Base-by-base conservation (phyloP, 345 rosid genomes). In the Linum usitatissimum region DNA sequence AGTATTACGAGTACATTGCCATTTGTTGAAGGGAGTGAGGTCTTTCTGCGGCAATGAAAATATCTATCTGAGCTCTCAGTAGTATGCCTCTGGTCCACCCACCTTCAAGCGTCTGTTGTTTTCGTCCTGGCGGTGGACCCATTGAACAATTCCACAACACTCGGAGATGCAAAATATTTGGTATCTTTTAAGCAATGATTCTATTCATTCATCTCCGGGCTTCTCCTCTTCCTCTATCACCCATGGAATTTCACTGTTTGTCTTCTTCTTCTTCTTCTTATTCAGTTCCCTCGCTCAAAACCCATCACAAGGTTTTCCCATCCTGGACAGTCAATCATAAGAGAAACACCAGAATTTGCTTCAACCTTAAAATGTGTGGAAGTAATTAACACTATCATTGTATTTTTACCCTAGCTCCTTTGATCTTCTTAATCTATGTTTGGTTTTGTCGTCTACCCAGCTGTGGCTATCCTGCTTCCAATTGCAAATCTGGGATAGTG, bases 301-400 rank as follows among this genome's bases (percentile, higher is more conserved):
- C 48, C 45, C 65, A 58, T 40, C 58, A 8, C 38, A 34, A 34
- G n/a, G 13, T 57, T 45, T 6, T 36, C 67, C 53, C 69, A 30
- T 20, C 62, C 3, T 68, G 53, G 59, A 19, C 63, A 36, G 30
- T 9, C 8, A 17, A 18, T 48, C 34, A 64, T 9, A 72, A 14
- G 31, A 23, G 30, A 4, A 23, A 28, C 55, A 38, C 57, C 0
- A 68, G 20, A 40, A 2, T 61, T 19, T 64, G 18, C 64, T 59
- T 72, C 70, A 70, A 66, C 10, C 48, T 66, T 61, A 73, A 49
- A 21, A 56, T 63, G 78, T 80, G 68, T 28, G 75, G 4, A 55
- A 40, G 31, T 34, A 30, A 21, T 28, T 55, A 17, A 19, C n/a
- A 40, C 51, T 45, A 14, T 10, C 51, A 6, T 45, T 10, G 51